A percentile compares a stretch with the other conserved stretches of the same genome.
Conservation (phyloP, 805 yeast species). For the Isabelozyma gotoi region DNA sequence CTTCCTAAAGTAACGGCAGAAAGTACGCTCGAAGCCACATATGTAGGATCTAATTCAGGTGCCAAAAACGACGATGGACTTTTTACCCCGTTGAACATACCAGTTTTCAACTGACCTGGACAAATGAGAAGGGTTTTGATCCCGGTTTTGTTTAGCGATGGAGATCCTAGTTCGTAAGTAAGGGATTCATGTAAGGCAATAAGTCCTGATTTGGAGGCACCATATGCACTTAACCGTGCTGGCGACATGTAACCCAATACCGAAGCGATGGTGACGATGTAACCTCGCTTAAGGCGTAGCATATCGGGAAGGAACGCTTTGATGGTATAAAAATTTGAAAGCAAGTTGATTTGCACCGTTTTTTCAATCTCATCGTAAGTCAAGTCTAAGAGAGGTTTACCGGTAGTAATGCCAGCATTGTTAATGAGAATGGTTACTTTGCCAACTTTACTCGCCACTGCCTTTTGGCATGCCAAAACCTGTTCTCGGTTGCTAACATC, state of each 20-base stretch:
- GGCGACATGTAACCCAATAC: conserved; percentile 86
- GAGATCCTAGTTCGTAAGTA: conserved; percentile 63
- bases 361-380: conserved; percentile 58
- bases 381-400: conserved; percentile 55
- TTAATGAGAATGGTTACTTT: conserved; percentile 68
- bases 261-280: conserved; percentile 78
- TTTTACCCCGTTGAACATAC: conserved; percentile 67
- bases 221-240: conserved; percentile 77
- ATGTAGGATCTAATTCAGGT: conserved; percentile 71
- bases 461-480: conserved; percentile 39
- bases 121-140: conserved; percentile 75
- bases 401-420: conserved; percentile 78
- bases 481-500: conserved; percentile 61
- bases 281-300: conserved; percentile 63
- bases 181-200: conserved; percentile 83
- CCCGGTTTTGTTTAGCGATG: conserved; percentile 45
- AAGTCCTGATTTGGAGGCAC: conserved; percentile 87
- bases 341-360: conserved; percentile 64
- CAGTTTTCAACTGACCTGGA: conserved; percentile 84
- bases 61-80: conserved; percentile 80
- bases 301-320: conserved; percentile 74
- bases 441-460: conserved; percentile 53
- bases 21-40: conserved; percentile 61
- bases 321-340: conserved; percentile 68
- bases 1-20: conserved; percentile 58